Evolutionary conservation across 1,284 basidiomycete species (phyloP).

Genomic region (Cutaneotrichosporon daszewskae): DNA sequence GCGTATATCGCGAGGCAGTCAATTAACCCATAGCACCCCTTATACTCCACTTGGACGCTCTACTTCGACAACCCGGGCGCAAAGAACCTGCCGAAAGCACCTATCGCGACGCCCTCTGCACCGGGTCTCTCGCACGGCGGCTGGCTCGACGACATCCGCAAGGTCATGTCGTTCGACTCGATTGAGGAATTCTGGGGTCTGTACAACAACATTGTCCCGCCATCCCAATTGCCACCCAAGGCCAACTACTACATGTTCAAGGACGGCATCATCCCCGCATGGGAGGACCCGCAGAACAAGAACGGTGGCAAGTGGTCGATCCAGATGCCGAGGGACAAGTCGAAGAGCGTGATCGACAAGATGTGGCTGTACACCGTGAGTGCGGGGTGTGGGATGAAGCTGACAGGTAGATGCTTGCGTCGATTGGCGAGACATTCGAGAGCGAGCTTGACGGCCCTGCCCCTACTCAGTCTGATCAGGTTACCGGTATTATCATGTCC

Average conservation of each 20-base stretch:
- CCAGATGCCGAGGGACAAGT: slow-evolving; percentile 94
- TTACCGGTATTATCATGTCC: slow-evolving; percentile 93
- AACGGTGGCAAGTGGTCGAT: slow-evolving; percentile 98
- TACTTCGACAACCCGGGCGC: slow-evolving; percentile 93
- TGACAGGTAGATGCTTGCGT: slow-evolving; percentile 75
- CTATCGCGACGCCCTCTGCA: no score
- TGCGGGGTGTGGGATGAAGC: slow-evolving; percentile 6
- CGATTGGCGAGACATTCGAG: slow-evolving; percentile 94
- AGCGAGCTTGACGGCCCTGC: slow-evolving; percentile 55
- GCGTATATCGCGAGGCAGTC: no score
- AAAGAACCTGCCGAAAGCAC: slow-evolving; percentile 66
- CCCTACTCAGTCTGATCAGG: slow-evolving; percentile 55
- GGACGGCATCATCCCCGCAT: slow-evolving; percentile 87
- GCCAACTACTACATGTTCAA: slow-evolving; percentile 99
- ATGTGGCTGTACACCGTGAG: slow-evolving; percentile 96
- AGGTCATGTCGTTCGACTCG: slow-evolving; percentile 85
- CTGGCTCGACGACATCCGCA: slow-evolving; percentile 97
- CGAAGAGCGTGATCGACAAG: slow-evolving; percentile 73
- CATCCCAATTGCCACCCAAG: slow-evolving; percentile 87
- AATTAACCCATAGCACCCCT: slow-evolving; percentile 75
- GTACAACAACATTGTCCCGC: slow-evolving; percentile 97
- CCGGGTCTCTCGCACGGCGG: no score
- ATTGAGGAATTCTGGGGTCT: slow-evolving; percentile 99
- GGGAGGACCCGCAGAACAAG: slow-evolving; percentile 95
- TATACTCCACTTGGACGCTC: slow-evolving; percentile 90